Percentiles rank a stretch among this genome's conserved stretches.
Conservation (phyloP, 2,329 filamentous ascomycete species). For the Sporothrix inflata region DNA sequence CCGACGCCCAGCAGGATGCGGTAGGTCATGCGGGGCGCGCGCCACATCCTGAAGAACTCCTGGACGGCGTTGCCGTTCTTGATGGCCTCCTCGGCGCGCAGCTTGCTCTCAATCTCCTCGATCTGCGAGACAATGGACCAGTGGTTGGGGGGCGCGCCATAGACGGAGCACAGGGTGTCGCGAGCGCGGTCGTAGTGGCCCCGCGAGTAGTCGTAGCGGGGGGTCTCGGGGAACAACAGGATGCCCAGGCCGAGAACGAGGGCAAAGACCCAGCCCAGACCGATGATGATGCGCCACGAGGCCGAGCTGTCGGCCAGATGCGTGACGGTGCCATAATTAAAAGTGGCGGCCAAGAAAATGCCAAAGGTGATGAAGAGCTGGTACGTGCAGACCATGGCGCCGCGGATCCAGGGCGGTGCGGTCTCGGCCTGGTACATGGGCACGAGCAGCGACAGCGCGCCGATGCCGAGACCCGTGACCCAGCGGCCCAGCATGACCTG, state of each 20-base stretch:
- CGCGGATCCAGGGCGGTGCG: slow-evolving; percentile 64
- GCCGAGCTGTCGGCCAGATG: slow-evolving; percentile 46
- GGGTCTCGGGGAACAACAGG: slow-evolving; percentile 58
- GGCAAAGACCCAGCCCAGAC: slow-evolving; percentile 57
- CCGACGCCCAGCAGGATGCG: slow-evolving; percentile 65
- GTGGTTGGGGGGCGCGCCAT: slow-evolving; percentile 30
- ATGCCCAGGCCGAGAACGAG: slow-evolving; percentile 58
- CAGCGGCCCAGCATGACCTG: slow-evolving; percentile 64
- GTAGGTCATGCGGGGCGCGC: slow-evolving; percentile 62
- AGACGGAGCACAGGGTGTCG: slow-evolving; percentile 28
- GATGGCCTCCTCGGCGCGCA: slow-evolving; percentile 47
- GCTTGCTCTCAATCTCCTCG: slow-evolving; percentile 32
- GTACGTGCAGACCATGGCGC: slow-evolving; percentile 69
- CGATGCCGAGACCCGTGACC: slow-evolving; percentile 68
- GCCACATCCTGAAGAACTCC: slow-evolving; percentile 64
- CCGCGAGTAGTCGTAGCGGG: slow-evolving; percentile 46
- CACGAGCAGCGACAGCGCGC: slow-evolving; percentile 66
- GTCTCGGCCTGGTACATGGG: slow-evolving; percentile 63
- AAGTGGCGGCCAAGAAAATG: slow-evolving; percentile 55
- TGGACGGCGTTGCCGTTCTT: slow-evolving; percentile 50
- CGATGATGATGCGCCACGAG: slow-evolving; percentile 67
- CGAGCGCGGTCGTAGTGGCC: slow-evolving; percentile 30
- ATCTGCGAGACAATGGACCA: slow-evolving; percentile 32
- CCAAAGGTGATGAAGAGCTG: slow-evolving; percentile 75
- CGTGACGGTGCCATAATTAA: slow-evolving; percentile 56